A percentile compares a stretch with the other conserved stretches of the same genome.
Conservation (phyloP, 2,329 filamentous ascomycete species). For the Pyrenophora teres region DNA sequence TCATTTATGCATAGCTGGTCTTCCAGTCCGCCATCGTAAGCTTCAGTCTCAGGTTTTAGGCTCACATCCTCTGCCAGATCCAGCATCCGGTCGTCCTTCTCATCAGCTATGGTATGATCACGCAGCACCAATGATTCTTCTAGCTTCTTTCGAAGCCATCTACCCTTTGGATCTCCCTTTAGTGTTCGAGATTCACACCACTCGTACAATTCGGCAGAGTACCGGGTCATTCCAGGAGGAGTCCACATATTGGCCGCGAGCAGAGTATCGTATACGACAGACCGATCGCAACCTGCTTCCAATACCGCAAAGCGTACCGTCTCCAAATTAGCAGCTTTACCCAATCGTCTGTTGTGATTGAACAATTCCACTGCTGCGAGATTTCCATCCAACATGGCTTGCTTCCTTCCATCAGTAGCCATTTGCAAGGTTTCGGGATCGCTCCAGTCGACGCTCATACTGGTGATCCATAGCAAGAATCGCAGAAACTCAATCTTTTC, state of each 20-base stretch:
- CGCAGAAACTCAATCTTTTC: slow-evolving; percentile 38
- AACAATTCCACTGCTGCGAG: slow-evolving; percentile 43
- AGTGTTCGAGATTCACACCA: slow-evolving; percentile 34
- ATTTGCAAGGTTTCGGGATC: slow-evolving; percentile 15
- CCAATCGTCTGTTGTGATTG: slow-evolving; percentile 41
- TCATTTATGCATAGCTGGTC: slow-evolving; percentile 25
- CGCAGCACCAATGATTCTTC: slow-evolving; percentile 17
- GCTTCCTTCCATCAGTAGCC: slow-evolving; percentile 24
- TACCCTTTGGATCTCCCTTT: slow-evolving; percentile 29
- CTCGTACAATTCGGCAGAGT: slow-evolving; percentile 24
- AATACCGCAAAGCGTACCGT: slow-evolving; percentile 34
- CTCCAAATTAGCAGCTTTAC: slow-evolving; percentile 28
- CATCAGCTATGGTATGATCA: background rate
- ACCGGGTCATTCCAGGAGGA: slow-evolving; percentile 12
- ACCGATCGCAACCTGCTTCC: slow-evolving; percentile 37
- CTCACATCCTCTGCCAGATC: background rate
- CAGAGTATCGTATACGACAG: slow-evolving; percentile 41
- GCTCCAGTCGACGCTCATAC: slow-evolving; percentile 41
- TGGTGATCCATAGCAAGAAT: slow-evolving; percentile 39
- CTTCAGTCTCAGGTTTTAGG: slow-evolving; percentile 18
- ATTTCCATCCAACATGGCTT: slow-evolving; percentile 34
- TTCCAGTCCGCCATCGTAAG: slow-evolving; percentile 25
- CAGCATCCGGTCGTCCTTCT: background rate
- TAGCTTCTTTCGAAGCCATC: slow-evolving; percentile 36
- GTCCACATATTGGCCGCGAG: slow-evolving; percentile 24